A percentile compares a stretch with the other conserved stretches of the same genome.
These are phyloP conservation scores for Luffa aegyptiaca DNA, from an alignment of 306 rosid species.

Conservation along the genomic window DNA sequence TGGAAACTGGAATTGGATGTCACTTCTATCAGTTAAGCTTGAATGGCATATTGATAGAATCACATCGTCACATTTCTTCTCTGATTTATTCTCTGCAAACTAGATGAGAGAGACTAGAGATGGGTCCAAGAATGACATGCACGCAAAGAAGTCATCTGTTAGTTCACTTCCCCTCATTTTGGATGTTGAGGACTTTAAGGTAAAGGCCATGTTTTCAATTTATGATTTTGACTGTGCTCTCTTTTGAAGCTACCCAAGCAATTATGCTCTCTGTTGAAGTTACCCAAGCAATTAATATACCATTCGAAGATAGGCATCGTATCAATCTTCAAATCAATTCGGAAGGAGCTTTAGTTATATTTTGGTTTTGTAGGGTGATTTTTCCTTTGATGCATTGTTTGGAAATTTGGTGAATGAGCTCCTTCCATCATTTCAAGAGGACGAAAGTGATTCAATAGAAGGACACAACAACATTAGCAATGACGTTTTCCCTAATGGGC, in stretches of 20 bases:
- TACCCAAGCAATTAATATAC: background rate
- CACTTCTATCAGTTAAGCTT: background rate
- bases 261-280: background rate
- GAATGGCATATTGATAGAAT: background rate
- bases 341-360: background rate
- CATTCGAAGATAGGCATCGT: background rate
- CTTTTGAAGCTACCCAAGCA: background rate
- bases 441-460: constrained; percentile 56
- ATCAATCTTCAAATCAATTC: background rate
- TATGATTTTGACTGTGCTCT: background rate
- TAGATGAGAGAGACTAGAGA: constrained; percentile 70
- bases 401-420: constrained; percentile 86
- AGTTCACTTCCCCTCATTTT: constrained; percentile 72
- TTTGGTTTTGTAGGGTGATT: constrained; percentile 53
- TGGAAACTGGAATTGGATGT: background rate
- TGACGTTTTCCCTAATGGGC: constrained; percentile 57
- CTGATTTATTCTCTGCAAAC: background rate
- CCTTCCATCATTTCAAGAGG: constrained; percentile 76
- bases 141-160: constrained; percentile 34
- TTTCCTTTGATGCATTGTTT: constrained; percentile 87
- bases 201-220: constrained; percentile 9
- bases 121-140: constrained; percentile 21
- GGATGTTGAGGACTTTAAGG: constrained; percentile 92
- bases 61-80: background rate
- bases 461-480: constrained; percentile 27